Base-by-base conservation (phyloP, 176 grass and related monocot genomes). In the Carex kokanica region DNA sequence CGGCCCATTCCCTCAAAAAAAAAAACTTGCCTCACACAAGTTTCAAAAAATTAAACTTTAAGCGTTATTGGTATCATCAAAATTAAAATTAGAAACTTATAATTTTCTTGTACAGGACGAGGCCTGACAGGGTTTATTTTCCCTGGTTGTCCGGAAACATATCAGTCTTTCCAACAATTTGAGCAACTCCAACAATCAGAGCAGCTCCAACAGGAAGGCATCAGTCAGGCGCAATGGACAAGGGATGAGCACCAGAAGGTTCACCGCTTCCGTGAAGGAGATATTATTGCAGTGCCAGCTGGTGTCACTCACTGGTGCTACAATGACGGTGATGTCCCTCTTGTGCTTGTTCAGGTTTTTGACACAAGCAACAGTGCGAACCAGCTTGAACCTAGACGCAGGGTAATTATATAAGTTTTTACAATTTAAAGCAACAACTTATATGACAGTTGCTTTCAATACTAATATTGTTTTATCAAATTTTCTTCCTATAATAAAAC, bases 201-300 rank as follows among this genome's bases (percentile, higher is more conserved):
- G 5, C 79, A 49, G 10, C 45, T 49, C 45, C 45, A 49, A 49
- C 45, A 82, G 13, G 29, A 62, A 73, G 14, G 84, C 71, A 54
- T 21, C 25, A 60, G 52, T 31, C 59, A 80, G 60, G 31, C 11
- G 15, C 65, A 83, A 60, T 86, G 59, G 70, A 11, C 81, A 21
- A 79, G 69, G 16, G 88, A 89, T 3, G 88, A 89, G 79, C 88
- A 86, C 84, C 88, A 89, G 52, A 36, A 89, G 60, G 1, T 89
- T 49, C 84, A 83, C 24, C 88, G 56, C 6, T 77, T 86, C 61
- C 80, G 80, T n/a, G 32, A 83, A 60, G 84, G 88, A 12, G 84
- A 90, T 31, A 18, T 90, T 17, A 64, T 90, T 65, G 84, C 84
- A 10, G 41, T 86, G 56, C 88, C 84, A 8, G 71, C 84, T 3